Evolutionary conservation across 2,329 filamentous ascomycete species (phyloP).

Genomic region (Aspergillus sp.): DNA sequence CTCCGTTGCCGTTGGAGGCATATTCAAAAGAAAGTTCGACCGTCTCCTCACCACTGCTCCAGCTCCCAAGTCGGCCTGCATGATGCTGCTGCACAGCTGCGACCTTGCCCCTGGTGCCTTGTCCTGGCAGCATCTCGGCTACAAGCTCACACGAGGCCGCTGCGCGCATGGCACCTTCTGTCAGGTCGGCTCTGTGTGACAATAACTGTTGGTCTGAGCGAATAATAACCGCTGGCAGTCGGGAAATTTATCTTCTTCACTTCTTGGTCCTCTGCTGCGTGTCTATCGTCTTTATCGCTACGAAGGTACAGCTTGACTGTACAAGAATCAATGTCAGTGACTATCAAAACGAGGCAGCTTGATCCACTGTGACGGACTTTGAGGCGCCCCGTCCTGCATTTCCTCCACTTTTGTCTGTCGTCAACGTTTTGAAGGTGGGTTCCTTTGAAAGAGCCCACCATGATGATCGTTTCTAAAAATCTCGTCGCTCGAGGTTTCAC

Average conservation of each 20-base stretch:
- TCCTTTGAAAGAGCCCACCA: not conserved
- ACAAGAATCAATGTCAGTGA: not conserved
- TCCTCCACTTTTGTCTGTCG: not conserved
- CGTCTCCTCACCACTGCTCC: slow-evolving; percentile 13
- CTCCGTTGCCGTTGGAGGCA: slow-evolving; percentile 7
- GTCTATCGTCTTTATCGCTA: not conserved
- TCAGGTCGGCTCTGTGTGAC: slow-evolving; percentile 10
- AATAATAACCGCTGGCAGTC: slow-evolving; percentile 1
- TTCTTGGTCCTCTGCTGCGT: not conserved
- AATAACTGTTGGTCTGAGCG: not conserved
- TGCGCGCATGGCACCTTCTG: slow-evolving; percentile 7
- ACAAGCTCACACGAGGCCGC: not conserved
- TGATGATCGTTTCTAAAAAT: not conserved
- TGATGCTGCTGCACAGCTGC: not conserved
- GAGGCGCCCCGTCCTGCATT: not conserved
- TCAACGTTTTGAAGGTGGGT: slow-evolving; percentile 6
- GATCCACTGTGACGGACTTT: not conserved
- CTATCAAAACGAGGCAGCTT: not conserved
- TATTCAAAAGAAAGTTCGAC: slow-evolving; percentile 10
- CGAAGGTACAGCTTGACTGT: not conserved
- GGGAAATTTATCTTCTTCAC: slow-evolving; percentile 4
- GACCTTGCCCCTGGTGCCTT: slow-evolving; percentile 22
- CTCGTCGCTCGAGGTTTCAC: slow-evolving; percentile 1
- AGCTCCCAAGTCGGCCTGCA: not conserved
- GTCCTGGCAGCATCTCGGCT: slow-evolving; percentile 1